phyloP scores from a whole-genome alignment of 495 filamentous ascomycete genomes.

The Cercophora samala region DNA sequence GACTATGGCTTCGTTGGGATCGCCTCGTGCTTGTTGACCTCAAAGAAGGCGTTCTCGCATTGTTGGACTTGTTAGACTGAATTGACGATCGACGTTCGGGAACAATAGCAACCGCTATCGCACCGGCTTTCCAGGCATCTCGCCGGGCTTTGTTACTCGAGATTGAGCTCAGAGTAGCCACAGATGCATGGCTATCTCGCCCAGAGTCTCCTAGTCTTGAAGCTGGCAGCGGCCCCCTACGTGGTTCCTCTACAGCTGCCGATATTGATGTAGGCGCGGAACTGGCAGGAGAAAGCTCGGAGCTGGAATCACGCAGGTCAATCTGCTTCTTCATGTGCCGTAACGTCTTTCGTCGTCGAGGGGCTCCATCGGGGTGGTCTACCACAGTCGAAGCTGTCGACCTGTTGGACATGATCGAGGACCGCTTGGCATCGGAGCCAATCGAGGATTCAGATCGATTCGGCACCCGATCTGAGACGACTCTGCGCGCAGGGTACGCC shows the following conservation, averaged over 20 bases:
- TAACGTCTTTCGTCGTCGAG: slow-evolving; percentile 55
- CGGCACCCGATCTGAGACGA: slow-evolving; percentile 30
- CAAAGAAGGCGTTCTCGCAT: slow-evolving; percentile 45
- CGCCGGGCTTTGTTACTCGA: slow-evolving; percentile 53
- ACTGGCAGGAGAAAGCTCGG: slow-evolving; percentile 53
- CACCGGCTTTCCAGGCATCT: slow-evolving; percentile 53
- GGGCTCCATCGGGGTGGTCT: slow-evolving; percentile 62
- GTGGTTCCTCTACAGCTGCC: slow-evolving; percentile 24
- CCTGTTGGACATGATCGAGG: slow-evolving; percentile 59
- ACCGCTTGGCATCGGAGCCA: slow-evolving; percentile 47
- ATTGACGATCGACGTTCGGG: slow-evolving; percentile 66
- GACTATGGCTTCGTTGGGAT: slow-evolving; percentile 45
- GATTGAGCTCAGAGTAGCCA: slow-evolving; percentile 53
- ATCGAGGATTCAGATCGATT: slow-evolving; percentile 41
- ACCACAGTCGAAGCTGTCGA: slow-evolving; percentile 64
- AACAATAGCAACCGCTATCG: slow-evolving; percentile 68
- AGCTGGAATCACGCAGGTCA: slow-evolving; percentile 49
- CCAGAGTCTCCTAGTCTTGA: slow-evolving; percentile 37
- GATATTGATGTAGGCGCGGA: slow-evolving; percentile 39
- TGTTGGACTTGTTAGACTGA: slow-evolving; percentile 49
- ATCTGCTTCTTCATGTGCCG: slow-evolving; percentile 65
- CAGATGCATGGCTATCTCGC: slow-evolving; percentile 58
- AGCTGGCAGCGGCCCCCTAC: slow-evolving; percentile 26
- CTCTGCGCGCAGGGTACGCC: slow-evolving; percentile 39
- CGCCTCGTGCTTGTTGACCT: slow-evolving; percentile 52